Evolutionary conservation across 192 early-diverging fungal species (phyloP).

Genomic region (Backusella macrospora): DNA sequence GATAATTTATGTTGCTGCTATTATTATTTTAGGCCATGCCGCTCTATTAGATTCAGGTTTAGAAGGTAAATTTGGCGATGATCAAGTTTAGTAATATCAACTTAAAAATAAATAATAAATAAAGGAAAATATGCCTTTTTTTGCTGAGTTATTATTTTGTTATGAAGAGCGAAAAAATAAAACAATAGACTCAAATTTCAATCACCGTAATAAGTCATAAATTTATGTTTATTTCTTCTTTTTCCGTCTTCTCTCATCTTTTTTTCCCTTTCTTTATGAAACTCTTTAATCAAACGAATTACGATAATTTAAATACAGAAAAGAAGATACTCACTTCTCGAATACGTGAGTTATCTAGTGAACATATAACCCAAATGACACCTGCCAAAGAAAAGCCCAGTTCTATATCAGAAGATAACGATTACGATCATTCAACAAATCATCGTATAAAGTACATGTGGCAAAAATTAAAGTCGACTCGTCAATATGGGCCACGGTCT

Average conservation of each 20-base stretch:
- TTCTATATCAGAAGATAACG: background rate
- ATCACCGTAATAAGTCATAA: background rate
- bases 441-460: constrained; percentile 17
- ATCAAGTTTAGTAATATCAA: constrained; percentile 10
- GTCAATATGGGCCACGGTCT: background rate
- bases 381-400: background rate
- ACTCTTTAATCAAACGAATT: background rate
- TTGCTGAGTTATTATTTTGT: background rate
- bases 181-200: constrained; percentile 13
- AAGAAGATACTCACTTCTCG: background rate
- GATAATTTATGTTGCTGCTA: constrained; percentile 59
- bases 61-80: constrained; percentile 51
- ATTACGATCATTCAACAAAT: background rate
- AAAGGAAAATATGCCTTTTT: background rate
- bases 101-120: background rate
- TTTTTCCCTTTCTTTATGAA: background rate
- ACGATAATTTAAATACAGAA: background rate
- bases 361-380: background rate
- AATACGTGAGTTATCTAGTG: background rate
- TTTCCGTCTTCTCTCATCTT: background rate
- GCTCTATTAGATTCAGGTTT: constrained; percentile 55
- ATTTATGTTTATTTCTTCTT: constrained; percentile 1
- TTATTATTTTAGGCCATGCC: constrained; percentile 56
- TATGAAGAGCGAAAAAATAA: background rate
- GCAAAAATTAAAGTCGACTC: constrained; percentile 1